Conservation (phyloP, 2,329 filamentous ascomycete species). For the Penicillium nordicum region DNA sequence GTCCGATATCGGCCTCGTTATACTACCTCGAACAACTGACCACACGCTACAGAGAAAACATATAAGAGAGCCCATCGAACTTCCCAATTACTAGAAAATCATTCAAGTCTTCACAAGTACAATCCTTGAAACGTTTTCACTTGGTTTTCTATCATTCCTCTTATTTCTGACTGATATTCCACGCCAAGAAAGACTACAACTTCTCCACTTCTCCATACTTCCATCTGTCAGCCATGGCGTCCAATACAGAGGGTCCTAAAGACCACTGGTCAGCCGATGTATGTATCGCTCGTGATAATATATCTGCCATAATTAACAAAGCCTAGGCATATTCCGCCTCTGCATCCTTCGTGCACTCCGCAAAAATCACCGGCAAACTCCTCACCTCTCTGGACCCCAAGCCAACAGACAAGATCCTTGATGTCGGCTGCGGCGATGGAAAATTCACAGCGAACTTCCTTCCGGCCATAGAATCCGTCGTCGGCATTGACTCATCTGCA, state of each 20-base stretch:
- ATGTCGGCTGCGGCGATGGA: slow-evolving; percentile 64
- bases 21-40: neutral
- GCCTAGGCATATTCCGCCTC: slow-evolving; percentile 57
- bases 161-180: neutral
- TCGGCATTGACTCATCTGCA: slow-evolving; percentile 58
- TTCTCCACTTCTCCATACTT: neutral
- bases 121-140: neutral
- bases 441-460: slow-evolving; percentile 56
- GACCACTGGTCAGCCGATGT: slow-evolving; percentile 43
- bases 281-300: neutral
- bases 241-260: slow-evolving; percentile 9
- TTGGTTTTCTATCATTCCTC: neutral
- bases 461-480: slow-evolving; percentile 48
- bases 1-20: slow-evolving; percentile 10
- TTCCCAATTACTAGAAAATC: neutral
- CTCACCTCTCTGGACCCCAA: slow-evolving; percentile 58
- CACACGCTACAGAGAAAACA: neutral
- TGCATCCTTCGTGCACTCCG: slow-evolving; percentile 57
- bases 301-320: neutral
- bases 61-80: neutral
- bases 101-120: neutral
- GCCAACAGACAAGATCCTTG: slow-evolving; percentile 57
- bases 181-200: neutral
- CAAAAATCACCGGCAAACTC: slow-evolving; percentile 58
- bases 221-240: neutral